These are phyloP conservation scores for Physaria fendleri DNA, from an alignment of 345 rosid species.

Conservation along the genomic window DNA sequence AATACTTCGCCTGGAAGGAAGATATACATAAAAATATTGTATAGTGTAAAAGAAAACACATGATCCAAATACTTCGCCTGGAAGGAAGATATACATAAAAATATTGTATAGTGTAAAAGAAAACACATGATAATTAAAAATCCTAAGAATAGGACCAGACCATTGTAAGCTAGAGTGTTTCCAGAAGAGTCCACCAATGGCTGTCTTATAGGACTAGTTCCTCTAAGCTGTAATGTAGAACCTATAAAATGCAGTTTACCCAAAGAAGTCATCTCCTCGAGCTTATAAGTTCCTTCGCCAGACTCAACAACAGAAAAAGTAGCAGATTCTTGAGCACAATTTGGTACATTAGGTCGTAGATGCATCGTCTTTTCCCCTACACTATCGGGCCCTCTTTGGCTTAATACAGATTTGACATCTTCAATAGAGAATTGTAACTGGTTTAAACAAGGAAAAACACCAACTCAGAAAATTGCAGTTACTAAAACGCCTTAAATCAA, in stretches of 20 bases:
- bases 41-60: too few relatives aligned
- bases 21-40: too few relatives aligned
- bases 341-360: conserved; percentile 21
- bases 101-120: not conserved
- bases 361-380: conserved; percentile 45
- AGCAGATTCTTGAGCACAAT: conserved; percentile 12
- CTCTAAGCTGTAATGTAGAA: conserved; percentile 79
- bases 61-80: conserved; percentile 84
- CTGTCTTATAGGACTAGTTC: conserved; percentile 45
- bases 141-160: conserved; percentile 25
- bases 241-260: conserved; percentile 61
- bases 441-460: conserved; percentile 8
- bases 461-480: not conserved
- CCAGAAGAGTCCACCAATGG: conserved; percentile 55
- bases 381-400: conserved; percentile 76
- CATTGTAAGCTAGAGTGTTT: conserved; percentile 67
- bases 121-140: not conserved
- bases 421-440: conserved; percentile 43
- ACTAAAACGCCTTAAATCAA: not conserved
- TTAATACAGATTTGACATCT: conserved; percentile 47
- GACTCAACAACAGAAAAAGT: conserved; percentile 28
- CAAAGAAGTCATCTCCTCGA: conserved; percentile 2
- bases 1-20: conserved; percentile 62
- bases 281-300: conserved; percentile 12
- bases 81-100: not conserved